These are phyloP conservation scores for Rhodomyrtus tomentosa DNA, from an alignment of 345 rosid species.

Conservation along the genomic window DNA sequence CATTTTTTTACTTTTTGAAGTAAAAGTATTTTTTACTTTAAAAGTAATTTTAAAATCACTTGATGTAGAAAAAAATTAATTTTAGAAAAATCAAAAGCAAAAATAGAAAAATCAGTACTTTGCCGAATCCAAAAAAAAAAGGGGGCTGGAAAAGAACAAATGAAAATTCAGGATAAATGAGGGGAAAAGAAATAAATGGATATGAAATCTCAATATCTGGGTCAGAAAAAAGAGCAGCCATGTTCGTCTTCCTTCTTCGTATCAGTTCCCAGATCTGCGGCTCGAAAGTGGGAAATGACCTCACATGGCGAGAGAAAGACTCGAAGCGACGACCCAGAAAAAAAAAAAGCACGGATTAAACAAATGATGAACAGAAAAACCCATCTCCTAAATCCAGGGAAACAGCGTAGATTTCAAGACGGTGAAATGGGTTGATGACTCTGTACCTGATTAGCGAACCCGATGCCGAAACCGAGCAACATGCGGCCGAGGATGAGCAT, in stretches of 20 bases:
- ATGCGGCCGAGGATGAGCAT: slow-evolving; percentile 89
- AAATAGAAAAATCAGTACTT: too few relatives aligned
- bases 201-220: background rate
- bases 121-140: background rate
- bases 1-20: too few relatives aligned
- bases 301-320: background rate
- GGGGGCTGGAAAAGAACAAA: background rate
- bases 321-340: background rate
- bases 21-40: too few relatives aligned
- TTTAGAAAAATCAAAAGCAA: too few relatives aligned
- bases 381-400: background rate
- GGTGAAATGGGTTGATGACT: background rate
- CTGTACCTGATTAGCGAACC: slow-evolving; percentile 93
- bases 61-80: too few relatives aligned
- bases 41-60: too few relatives aligned
- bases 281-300: background rate
- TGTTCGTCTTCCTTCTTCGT: background rate
- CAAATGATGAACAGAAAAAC: background rate
- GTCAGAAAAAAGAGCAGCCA: background rate
- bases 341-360: background rate
- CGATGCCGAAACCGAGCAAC: slow-evolving; percentile 91
- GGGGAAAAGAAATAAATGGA: background rate
- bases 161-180: background rate
- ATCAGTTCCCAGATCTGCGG: background rate
- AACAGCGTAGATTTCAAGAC: background rate